These are phyloP conservation scores for Sindora glabra DNA, from an alignment of 306 rosid genomes.

Conservation along the genomic window DNA sequence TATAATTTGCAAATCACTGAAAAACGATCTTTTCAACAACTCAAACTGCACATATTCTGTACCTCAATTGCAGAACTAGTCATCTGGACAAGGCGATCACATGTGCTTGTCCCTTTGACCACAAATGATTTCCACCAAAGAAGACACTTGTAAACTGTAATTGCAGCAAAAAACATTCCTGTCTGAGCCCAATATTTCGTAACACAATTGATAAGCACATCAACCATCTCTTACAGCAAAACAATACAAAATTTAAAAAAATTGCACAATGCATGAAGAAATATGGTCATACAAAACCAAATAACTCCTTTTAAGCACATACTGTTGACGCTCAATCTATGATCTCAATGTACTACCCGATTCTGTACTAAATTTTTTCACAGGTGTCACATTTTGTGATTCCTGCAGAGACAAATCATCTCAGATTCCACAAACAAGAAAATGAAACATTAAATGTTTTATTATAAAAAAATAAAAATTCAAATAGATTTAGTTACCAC, in stretches of 20 bases:
- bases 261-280: not conserved
- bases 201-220: slow-evolving; percentile 83
- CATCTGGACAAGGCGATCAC: slow-evolving; percentile 99
- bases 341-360: slow-evolving; percentile 86
- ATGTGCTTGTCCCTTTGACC: slow-evolving; percentile 96
- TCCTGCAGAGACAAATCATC: slow-evolving; percentile 43
- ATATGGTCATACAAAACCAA: not conserved
- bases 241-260: slow-evolving; percentile 10
- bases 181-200: slow-evolving; percentile 72
- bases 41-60: no score
- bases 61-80: slow-evolving; percentile 99
- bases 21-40: no score
- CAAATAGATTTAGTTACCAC: slow-evolving; percentile 39
- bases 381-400: slow-evolving; percentile 53
- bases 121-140: slow-evolving; percentile 98
- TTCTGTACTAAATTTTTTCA: slow-evolving; percentile 70
- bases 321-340: slow-evolving; percentile 87
- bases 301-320: slow-evolving; percentile 25
- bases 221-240: slow-evolving; percentile 77
- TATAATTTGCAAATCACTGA: no score
- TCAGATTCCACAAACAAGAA: slow-evolving; percentile 12
- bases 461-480: not conserved
- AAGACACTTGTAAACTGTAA: slow-evolving; percentile 94
- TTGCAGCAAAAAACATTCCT: slow-evolving; percentile 97
- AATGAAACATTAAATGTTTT: no score